Conservation (phyloP, 2,329 filamentous ascomycete species). For the Didymella arachidicola region DNA sequence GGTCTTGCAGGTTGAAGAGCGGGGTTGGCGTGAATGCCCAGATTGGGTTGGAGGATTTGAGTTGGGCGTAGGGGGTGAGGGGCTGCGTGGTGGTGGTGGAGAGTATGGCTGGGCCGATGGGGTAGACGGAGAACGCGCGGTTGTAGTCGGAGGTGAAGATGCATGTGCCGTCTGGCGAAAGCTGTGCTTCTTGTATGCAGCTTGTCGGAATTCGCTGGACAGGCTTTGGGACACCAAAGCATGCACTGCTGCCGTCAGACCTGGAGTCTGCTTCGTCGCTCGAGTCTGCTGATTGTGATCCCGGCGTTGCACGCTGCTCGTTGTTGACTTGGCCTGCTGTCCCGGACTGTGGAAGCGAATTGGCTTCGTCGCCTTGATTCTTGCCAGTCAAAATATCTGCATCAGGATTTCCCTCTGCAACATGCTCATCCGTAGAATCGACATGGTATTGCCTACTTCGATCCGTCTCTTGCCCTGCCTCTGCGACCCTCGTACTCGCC, state of each 20-base stretch:
- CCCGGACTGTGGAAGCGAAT: too few species aligned
- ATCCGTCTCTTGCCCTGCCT: not conserved
- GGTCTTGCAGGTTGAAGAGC: conserved; percentile 60
- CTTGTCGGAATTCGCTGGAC: conserved; percentile 18
- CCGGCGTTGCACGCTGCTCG: not conserved
- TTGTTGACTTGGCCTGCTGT: too few species aligned
- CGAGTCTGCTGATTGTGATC: not conserved
- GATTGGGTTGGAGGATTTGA: conserved; percentile 58
- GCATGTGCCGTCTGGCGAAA: conserved; percentile 63
- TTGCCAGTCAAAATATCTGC: not conserved
- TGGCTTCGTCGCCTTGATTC: not conserved
- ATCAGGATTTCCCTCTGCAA: not conserved
- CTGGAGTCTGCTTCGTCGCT: not conserved
- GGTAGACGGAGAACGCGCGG: conserved; percentile 62
- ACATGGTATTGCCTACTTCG: not conserved
- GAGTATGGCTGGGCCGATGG: conserved; percentile 26
- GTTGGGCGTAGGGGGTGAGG: conserved; percentile 57
- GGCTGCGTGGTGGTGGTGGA: conserved; percentile 12
- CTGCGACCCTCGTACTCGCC: conserved; percentile 30
- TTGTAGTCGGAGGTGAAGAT: conserved; percentile 63
- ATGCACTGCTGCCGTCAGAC: not conserved
- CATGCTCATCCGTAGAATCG: not conserved
- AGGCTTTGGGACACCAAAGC: not conserved
- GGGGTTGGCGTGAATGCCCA: conserved; percentile 65
- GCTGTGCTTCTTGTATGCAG: conserved; percentile 42